Evolutionary conservation across 768 basidiomycete species (phyloP).

Genomic region (Termitomyces bulborhizus): DNA sequence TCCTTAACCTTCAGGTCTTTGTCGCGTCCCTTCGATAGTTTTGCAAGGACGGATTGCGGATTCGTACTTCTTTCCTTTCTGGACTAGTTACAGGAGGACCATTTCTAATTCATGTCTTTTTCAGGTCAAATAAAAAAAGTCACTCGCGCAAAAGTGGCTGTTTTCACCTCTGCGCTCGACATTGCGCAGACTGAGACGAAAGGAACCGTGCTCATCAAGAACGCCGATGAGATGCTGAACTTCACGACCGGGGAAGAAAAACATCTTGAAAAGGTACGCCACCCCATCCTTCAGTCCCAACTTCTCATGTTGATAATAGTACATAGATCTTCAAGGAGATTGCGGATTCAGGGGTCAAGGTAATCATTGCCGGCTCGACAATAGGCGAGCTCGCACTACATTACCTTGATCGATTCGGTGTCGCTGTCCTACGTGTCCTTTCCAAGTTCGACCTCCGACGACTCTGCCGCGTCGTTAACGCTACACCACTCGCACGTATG

Average conservation of each 20-base stretch:
- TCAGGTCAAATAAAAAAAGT: slow-evolving; percentile 79
- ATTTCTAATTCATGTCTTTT: not conserved
- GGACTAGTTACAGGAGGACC: too few species aligned
- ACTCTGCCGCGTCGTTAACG: slow-evolving; percentile 90
- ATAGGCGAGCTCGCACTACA: slow-evolving; percentile 96
- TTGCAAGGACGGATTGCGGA: too few species aligned
- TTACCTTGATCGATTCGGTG: slow-evolving; percentile 89
- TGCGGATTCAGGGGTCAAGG: slow-evolving; percentile 88
- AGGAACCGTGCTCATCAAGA: slow-evolving; percentile 94
- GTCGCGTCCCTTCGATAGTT: too few species aligned
- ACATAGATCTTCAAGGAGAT: slow-evolving; percentile 92
- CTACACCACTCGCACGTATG: too few species aligned
- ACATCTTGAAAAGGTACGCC: slow-evolving; percentile 78
- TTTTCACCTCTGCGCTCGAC: slow-evolving; percentile 91
- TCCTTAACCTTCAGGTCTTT: not conserved
- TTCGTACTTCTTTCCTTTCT: too few species aligned
- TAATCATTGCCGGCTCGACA: slow-evolving; percentile 89
- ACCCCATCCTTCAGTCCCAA: not conserved
- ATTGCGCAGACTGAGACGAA: slow-evolving; percentile 98
- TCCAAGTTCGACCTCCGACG: slow-evolving; percentile 97
- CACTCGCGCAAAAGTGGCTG: slow-evolving; percentile 84
- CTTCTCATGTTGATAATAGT: not conserved
- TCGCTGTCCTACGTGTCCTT: slow-evolving; percentile 94
- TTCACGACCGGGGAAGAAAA: slow-evolving; percentile 96
- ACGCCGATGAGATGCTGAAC: slow-evolving; percentile 94